These are phyloP conservation scores for Alternaria solani DNA, from an alignment of 2,329 filamentous ascomycete genomes.

Conservation along the genomic window DNA sequence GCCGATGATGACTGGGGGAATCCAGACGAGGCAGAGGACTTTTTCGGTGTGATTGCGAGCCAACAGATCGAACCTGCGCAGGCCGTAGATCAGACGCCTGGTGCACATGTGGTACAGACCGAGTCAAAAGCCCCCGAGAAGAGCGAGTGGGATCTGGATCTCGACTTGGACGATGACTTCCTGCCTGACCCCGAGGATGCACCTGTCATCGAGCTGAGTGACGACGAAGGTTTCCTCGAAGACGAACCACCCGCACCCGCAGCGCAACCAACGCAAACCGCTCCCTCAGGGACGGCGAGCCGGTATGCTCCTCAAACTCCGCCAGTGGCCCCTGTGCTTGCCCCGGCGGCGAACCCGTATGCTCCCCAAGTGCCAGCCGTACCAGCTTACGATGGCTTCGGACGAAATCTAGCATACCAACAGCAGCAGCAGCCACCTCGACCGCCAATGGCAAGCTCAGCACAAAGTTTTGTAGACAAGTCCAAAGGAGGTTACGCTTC, in stretches of 20 bases:
- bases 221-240: constrained; percentile 85
- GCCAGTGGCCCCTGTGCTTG: constrained; percentile 33
- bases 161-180: constrained; percentile 79
- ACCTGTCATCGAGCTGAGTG: constrained; percentile 74
- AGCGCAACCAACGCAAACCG: constrained; percentile 23
- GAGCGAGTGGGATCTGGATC: constrained; percentile 82
- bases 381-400: constrained; percentile 44
- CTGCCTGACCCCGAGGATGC: constrained; percentile 64
- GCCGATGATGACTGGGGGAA: constrained; percentile 48
- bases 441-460: constrained; percentile 60
- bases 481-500: constrained; percentile 91
- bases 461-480: constrained; percentile 88
- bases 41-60: constrained; percentile 28
- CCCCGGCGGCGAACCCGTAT: constrained; percentile 54
- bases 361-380: constrained; percentile 55
- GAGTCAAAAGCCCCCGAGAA: constrained; percentile 60
- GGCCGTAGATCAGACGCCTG: constrained; percentile 25
- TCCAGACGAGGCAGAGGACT: constrained; percentile 45
- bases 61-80: constrained; percentile 29
- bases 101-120: constrained; percentile 29
- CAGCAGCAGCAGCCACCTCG: constrained; percentile 50
- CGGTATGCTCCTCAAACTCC: constrained; percentile 49
- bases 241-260: constrained; percentile 61
- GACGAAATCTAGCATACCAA: constrained; percentile 35
- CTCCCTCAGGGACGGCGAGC: constrained; percentile 26